phyloP scores from a whole-genome alignment of 306 rosid genomes.

The Prunus campanulata region DNA sequence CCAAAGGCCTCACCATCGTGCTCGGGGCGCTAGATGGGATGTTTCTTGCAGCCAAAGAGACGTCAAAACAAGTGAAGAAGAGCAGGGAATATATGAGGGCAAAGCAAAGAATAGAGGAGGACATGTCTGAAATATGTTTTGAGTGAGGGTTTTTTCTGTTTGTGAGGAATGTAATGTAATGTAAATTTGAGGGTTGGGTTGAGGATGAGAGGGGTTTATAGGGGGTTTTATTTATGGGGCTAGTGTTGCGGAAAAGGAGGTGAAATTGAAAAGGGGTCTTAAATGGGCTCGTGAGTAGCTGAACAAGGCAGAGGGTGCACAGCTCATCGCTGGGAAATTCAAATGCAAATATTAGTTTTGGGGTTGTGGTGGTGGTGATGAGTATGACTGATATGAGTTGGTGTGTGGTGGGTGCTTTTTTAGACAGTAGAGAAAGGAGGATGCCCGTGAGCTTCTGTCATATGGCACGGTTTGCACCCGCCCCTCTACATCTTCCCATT shows the following conservation, averaged over 20 bases:
- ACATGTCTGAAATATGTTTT: conserved; percentile 24
- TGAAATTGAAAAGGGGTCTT: conserved; percentile 24
- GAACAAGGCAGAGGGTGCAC: conserved; percentile 33
- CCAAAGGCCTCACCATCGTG: conserved; percentile 66
- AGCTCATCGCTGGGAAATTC: conserved; percentile 34
- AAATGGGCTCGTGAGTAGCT: conserved; percentile 70
- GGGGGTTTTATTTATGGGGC: conserved; percentile 14
- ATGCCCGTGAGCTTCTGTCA: conserved; percentile 21
- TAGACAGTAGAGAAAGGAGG: background rate
- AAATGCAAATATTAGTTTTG: conserved; percentile 15
- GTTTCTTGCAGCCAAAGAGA: conserved; percentile 46
- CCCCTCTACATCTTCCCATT: background rate
- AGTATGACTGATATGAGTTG: conserved; percentile 22
- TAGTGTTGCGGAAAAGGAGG: conserved; percentile 25
- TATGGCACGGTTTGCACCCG: conserved; percentile 7
- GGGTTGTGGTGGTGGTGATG: conserved; percentile 18
- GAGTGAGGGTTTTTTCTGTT: background rate
- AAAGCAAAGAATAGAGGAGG: conserved; percentile 28
- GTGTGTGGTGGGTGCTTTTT: conserved; percentile 50
- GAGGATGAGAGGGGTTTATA: background rate
- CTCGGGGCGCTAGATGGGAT: conserved; percentile 86
- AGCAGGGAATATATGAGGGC: conserved; percentile 33
- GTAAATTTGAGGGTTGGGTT: background rate
- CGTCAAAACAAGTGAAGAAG: conserved; percentile 28
- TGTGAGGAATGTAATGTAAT: background rate